Evolutionary conservation across 2,329 filamentous ascomycete genomes (phyloP).

Genomic region (Myriosclerotinia duriaeana): DNA sequence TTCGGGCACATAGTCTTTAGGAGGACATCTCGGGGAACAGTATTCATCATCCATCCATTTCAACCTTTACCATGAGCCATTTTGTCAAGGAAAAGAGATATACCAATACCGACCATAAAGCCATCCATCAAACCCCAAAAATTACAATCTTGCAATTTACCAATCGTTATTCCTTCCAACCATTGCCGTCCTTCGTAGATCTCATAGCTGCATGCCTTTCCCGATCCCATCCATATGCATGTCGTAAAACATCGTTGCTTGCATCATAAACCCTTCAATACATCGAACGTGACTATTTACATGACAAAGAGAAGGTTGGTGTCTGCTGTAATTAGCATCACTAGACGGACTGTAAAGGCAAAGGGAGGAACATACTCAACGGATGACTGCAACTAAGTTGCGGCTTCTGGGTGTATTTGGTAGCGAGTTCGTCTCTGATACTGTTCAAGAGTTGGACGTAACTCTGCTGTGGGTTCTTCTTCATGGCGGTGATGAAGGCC

Average conservation of each 20-base stretch:
- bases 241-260: conserved; percentile 6
- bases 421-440: conserved; percentile 83
- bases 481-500: conserved; percentile 89
- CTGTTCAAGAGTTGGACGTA: conserved; percentile 95
- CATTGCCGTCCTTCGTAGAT: not conserved
- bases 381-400: conserved; percentile 96
- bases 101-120: not conserved
- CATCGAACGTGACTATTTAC: conserved; percentile 42
- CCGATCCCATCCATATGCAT: conserved; percentile 5
- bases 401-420: conserved; percentile 90
- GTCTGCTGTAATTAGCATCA: conserved; percentile 45
- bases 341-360: conserved; percentile 6
- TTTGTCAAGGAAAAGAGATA: conserved; percentile 4
- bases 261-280: conserved; percentile 17
- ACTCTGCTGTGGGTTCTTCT: conserved; percentile 91
- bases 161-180: not conserved
- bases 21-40: not conserved
- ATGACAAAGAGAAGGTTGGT: conserved; percentile 64
- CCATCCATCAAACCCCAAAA: not conserved
- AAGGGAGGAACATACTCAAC: conserved; percentile 60
- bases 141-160: not conserved
- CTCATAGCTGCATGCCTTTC: not conserved
- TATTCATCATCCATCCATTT: conserved; percentile 3
- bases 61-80: conserved; percentile 2
- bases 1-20: not conserved